Evolutionary conservation across 1,284 basidiomycete genomes (phyloP).

Genomic region (Butyriboletus regius): DNA sequence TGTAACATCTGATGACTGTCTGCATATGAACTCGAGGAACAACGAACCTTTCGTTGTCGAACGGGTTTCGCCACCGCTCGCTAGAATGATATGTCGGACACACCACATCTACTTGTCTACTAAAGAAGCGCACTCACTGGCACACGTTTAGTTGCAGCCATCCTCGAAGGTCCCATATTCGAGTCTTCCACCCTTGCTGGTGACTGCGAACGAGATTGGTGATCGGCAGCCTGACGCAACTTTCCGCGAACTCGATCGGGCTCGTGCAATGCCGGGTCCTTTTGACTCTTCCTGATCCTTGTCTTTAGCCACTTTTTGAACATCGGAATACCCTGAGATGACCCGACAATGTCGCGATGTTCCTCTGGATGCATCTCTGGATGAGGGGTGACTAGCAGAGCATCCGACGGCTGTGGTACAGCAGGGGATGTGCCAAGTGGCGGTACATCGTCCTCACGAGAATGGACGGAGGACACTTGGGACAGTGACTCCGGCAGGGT

Average conservation of each 20-base stretch:
- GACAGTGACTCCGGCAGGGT: neutral
- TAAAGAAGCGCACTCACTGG: neutral
- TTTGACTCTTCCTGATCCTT: too few species aligned
- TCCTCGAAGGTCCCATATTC: neutral
- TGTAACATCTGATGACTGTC: too few species aligned
- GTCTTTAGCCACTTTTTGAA: neutral
- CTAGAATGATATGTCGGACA: neutral
- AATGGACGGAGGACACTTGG: neutral
- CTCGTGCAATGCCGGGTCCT: too few species aligned
- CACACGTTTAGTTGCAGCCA: neutral
- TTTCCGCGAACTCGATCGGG: too few species aligned
- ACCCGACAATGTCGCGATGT: fast-evolving
- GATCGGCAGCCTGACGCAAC: neutral
- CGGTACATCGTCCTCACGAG: neutral
- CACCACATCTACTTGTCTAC: neutral
- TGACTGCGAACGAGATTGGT: neutral
- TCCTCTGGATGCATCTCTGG: neutral
- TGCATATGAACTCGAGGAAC: neutral
- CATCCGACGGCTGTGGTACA: neutral
- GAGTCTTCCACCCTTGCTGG: too few species aligned
- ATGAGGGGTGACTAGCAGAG: too few species aligned
- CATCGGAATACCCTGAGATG: neutral
- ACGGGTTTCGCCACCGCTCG: neutral
- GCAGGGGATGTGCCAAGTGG: neutral
- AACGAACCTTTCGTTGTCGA: neutral